Base-by-base conservation (phyloP, 1,284 basidiomycete genomes). In the Sanghuangporus sanghuang region DNA sequence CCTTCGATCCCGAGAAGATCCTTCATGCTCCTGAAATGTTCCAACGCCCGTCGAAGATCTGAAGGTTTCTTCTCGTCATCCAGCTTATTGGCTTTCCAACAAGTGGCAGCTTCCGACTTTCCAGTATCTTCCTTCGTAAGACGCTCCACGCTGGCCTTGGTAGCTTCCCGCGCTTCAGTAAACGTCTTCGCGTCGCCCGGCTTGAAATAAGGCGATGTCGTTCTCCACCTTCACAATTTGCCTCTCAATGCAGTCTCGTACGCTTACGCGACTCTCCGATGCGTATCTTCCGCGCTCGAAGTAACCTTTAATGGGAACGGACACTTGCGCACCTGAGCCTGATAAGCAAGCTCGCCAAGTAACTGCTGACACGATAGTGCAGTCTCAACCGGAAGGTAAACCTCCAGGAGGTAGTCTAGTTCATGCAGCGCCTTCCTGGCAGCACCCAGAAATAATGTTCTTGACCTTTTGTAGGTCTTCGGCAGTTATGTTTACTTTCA, bases 261-360 rank as follows among this genome's bases (percentile, higher is more conserved):
- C 61, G 3, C 74, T 76, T 40, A 67, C 69, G 21, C 71, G 71
- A 5, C 68, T 58, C 2, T 68, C 63, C 1, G 59, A 44, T 16
- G 50, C 61, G 39, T 39, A 61, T 49, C n/a, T 67, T 57, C 55
- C 74, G 71, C 7, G 57, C 42, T 6, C 44, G 12, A 71, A 52
- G 6, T 71, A 66, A 12, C 64, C 36, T 54, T 70, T 73, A 21
- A 75, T 68, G 8, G 70, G 73, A 14, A 76, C 52, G 61, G 81
- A 78, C 64, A 77, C 66, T 0, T 78, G 72, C 1, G 78, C 79
- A 12, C 80, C 82, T n/a, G 6, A 82, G 68, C 9, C 76, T 71
- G 8, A 80, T 65, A 7, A 85, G 73, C 4, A 83, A 73, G 21
- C 77, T 73, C 3, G 77, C 67, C 3, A 81, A 65, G 39, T 83